phyloP scores from a whole-genome alignment of 805 yeast genomes.

The Candida maesae region DNA sequence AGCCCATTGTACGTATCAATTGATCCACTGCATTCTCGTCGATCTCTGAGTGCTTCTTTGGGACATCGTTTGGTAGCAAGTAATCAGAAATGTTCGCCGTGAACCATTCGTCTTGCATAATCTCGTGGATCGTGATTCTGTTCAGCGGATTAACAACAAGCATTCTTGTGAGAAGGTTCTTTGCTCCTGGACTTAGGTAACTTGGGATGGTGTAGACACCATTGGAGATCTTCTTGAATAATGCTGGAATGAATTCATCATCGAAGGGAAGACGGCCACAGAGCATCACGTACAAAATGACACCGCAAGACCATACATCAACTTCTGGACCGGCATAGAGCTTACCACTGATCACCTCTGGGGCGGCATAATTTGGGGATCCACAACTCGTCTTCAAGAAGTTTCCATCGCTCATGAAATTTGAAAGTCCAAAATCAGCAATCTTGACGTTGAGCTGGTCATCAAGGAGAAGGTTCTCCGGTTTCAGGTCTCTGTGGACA shows the following conservation, averaged over 20 bases:
- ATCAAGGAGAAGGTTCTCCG: conserved; percentile 86
- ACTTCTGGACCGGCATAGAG: conserved; percentile 97
- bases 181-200: conserved; percentile 81
- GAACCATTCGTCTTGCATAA: conserved; percentile 94
- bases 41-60: conserved; percentile 33
- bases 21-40: conserved; percentile 77
- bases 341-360: conserved; percentile 93
- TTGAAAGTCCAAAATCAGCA: conserved; percentile 93
- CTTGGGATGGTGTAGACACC: conserved; percentile 92
- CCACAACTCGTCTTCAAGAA: conserved; percentile 94
- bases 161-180: conserved; percentile 79
- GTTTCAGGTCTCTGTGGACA: conserved; percentile 95
- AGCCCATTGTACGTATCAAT: conserved; percentile 82
- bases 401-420: conserved; percentile 97
- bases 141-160: conserved; percentile 91
- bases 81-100: conserved; percentile 75
- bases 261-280: conserved; percentile 96
- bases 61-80: conserved; percentile 50
- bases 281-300: conserved; percentile 89
- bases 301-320: conserved; percentile 98
- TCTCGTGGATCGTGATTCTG: conserved; percentile 88
- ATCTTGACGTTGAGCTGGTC: conserved; percentile 89
- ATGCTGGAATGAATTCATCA: conserved; percentile 92
- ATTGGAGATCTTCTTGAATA: conserved; percentile 86
- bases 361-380: conserved; percentile 96